Conservation (phyloP, 176 grass and related monocot species). For the Avena atlantica region DNA sequence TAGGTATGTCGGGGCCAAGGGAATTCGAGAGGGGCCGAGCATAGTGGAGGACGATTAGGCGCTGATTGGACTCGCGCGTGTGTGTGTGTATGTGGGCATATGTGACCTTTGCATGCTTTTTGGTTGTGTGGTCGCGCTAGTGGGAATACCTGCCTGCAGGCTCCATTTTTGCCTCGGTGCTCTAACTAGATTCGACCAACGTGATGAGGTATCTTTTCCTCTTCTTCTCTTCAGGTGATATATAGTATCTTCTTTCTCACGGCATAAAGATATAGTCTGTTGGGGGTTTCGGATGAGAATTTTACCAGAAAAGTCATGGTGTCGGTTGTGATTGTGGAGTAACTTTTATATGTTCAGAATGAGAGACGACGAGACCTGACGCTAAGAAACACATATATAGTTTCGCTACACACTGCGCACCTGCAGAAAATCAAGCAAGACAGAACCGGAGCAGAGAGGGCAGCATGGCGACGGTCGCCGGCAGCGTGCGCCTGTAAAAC, state of each 20-base stretch:
- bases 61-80: neutral
- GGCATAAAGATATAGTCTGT: neutral
- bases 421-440: no score
- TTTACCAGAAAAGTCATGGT: neutral
- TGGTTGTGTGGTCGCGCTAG: neutral
- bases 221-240: neutral
- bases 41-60: neutral
- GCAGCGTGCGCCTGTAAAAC: no score
- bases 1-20: neutral
- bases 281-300: neutral
- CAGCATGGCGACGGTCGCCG: no score
- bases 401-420: no score
- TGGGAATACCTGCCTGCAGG: neutral
- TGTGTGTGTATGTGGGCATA: neutral
- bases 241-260: neutral
- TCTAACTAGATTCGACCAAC: neutral
- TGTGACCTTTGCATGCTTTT: neutral
- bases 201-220: neutral
- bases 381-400: no score
- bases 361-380: no score
- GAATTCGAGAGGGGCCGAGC: neutral
- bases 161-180: neutral
- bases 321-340: neutral
- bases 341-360: no score
- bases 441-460: no score